Conservation (phyloP, 2,329 filamentous ascomycete species). For the Xylaria sp. region DNA sequence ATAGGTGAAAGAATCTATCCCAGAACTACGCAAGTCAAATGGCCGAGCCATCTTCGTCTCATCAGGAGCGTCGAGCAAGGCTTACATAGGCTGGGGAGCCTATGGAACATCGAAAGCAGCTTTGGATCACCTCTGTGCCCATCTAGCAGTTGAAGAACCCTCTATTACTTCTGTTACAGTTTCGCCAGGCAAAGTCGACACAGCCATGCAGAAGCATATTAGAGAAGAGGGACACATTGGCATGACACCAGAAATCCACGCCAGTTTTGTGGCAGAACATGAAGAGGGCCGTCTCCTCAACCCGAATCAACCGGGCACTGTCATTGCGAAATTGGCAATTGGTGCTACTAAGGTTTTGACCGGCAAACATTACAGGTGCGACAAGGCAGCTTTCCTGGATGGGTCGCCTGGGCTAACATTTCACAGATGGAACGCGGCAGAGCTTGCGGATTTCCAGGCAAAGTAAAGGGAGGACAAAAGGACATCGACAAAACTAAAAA, state of each 20-base stretch:
- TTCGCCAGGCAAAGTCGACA: conserved; percentile 85
- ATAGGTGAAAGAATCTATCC: conserved; percentile 77
- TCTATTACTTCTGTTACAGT: conserved; percentile 78
- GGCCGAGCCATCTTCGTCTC: conserved; percentile 83
- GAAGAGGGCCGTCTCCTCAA: conserved; percentile 77
- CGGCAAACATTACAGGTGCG: conserved; percentile 79
- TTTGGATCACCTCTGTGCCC: conserved; percentile 79
- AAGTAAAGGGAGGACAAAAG: conserved; percentile 27
- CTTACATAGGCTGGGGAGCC: conserved; percentile 79
- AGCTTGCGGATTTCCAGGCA: conserved; percentile 64
- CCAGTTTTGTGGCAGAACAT: conserved; percentile 75
- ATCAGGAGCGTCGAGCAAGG: conserved; percentile 76
- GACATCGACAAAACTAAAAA: conserved; percentile 2
- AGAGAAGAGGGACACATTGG: conserved; percentile 66
- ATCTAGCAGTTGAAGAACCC: conserved; percentile 80
- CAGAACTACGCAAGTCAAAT: conserved; percentile 72
- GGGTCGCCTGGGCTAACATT: conserved; percentile 43
- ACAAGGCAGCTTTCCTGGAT: conserved; percentile 38
- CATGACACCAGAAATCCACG: conserved; percentile 69
- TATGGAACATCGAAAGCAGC: conserved; percentile 89
- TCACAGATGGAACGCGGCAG: conserved; percentile 63
- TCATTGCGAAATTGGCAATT: conserved; percentile 83
- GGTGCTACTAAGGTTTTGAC: conserved; percentile 73
- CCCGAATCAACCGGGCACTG: conserved; percentile 85
- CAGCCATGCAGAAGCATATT: conserved; percentile 88